Evolutionary conservation across 805 yeast genomes (phyloP).

Genomic region (Starmerella riodocensis): DNA sequence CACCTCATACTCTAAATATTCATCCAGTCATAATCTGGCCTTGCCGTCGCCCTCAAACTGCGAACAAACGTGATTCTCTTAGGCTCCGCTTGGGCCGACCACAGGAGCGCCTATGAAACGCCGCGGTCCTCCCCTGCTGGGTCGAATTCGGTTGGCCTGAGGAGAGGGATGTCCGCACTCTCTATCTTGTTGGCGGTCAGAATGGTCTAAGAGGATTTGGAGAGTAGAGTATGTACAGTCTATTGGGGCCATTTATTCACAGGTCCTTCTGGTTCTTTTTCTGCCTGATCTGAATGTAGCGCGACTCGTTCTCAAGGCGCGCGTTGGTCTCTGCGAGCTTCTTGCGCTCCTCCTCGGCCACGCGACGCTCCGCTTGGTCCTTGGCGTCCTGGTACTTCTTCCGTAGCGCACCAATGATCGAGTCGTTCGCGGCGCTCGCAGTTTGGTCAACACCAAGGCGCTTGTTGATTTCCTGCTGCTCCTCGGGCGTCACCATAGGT

Average conservation of each 20-base stretch:
- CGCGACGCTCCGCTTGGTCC: constrained; percentile 26
- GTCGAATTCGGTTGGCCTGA: too few relatives aligned
- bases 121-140: too few relatives aligned
- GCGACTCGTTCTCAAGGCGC: constrained; percentile 15
- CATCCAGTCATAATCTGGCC: too few relatives aligned
- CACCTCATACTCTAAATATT: too few relatives aligned
- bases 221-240: background rate
- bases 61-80: too few relatives aligned
- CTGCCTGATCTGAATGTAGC: constrained; percentile 18
- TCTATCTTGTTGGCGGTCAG: too few relatives aligned
- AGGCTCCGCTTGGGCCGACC: too few relatives aligned
- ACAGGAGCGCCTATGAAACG: too few relatives aligned
- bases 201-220: too few relatives aligned
- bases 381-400: constrained; percentile 25
- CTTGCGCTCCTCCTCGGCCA: constrained; percentile 24
- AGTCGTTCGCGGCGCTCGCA: constrained; percentile 21
- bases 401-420: constrained; percentile 21
- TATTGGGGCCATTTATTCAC: background rate
- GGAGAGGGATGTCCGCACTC: too few relatives aligned
- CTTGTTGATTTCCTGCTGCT: constrained; percentile 26
- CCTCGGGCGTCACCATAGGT: constrained; percentile 43
- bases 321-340: constrained; percentile 18
- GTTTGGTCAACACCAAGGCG: constrained; percentile 13
- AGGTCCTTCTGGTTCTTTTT: constrained; percentile 7
- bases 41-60: too few relatives aligned